A percentile compares a stretch with the other conserved stretches of the same genome.
Conservation (phyloP, 208 protist species). For the Leishmania mexicana region DNA sequence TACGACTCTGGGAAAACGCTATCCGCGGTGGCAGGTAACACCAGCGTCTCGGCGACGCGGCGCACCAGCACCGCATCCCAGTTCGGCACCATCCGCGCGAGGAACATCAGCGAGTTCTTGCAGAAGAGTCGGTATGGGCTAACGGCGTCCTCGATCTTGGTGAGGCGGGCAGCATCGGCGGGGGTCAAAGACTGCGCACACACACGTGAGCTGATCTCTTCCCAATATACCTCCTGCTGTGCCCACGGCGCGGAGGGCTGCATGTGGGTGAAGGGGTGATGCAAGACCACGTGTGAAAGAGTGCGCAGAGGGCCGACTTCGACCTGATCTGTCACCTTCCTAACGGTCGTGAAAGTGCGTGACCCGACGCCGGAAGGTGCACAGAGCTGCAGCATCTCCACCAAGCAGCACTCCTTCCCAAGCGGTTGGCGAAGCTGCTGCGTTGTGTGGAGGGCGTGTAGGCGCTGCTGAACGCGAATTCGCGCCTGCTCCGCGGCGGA, state of each 20-base stretch:
- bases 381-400: slow-evolving; percentile 46
- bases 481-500: slow-evolving; percentile 56
- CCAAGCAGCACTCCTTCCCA: slow-evolving; percentile 65
- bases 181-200: slow-evolving; percentile 3
- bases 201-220: slow-evolving; percentile 11
- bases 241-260: slow-evolving; percentile 46
- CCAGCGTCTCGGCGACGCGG: slow-evolving; percentile 53
- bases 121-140: slow-evolving; percentile 47
- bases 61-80: slow-evolving; percentile 72
- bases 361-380: not conserved
- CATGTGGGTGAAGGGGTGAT: slow-evolving; percentile 62
- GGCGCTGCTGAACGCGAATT: slow-evolving; percentile 51
- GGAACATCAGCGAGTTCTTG: slow-evolving; percentile 47
- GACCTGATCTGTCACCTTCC: slow-evolving; percentile 34
- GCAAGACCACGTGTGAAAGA: slow-evolving; percentile 48
- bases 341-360: slow-evolving; percentile 16
- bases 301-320: slow-evolving; percentile 53
- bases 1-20: slow-evolving; percentile 50
- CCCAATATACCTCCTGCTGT: slow-evolving; percentile 35
- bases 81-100: slow-evolving; percentile 38
- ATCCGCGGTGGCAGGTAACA: slow-evolving; percentile 64
- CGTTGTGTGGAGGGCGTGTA: slow-evolving; percentile 55
- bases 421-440: slow-evolving; percentile 42
- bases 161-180: slow-evolving; percentile 35
- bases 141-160: slow-evolving; percentile 40